These are phyloP conservation scores for Casuarina equisetifolia DNA, from an alignment of 306 rosid genomes.

Conservation along the genomic window DNA sequence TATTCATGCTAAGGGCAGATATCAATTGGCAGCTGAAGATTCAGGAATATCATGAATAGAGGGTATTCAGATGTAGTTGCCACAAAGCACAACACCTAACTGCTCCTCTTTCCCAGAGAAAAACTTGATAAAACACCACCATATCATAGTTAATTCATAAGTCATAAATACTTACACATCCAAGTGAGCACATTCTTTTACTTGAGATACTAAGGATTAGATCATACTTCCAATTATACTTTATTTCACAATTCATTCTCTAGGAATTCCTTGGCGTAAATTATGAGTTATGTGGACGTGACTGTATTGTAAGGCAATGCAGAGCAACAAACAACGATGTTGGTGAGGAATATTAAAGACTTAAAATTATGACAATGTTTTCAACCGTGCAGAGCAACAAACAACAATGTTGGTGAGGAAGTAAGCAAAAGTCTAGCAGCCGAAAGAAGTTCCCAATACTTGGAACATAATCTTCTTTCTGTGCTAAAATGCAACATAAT, in stretches of 20 bases:
- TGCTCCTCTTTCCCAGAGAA: too few relatives aligned
- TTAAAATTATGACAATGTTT: neutral
- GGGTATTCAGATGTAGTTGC: too few relatives aligned
- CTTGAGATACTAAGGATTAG: neutral
- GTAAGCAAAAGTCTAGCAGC: constrained; percentile 5
- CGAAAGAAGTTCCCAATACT: neutral
- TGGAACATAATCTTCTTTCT: constrained; percentile 15
- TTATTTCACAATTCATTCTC: constrained; percentile 2
- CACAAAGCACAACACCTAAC: too few relatives aligned
- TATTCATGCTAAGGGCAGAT: neutral
- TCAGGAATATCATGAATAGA: neutral
- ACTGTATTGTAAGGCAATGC: neutral
- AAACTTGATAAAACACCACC: neutral
- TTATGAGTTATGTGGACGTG: neutral
- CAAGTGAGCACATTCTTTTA: neutral
- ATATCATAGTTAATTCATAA: neutral
- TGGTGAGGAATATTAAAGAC: neutral
- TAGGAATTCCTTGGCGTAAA: constrained; percentile 9
- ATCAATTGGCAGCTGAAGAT: neutral
- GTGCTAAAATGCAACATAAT: constrained; percentile 7
- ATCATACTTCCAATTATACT: neutral
- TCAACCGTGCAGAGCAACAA: constrained; percentile 14
- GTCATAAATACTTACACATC: neutral
- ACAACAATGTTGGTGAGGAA: constrained; percentile 2
- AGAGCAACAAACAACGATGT: too few relatives aligned